Conservation (phyloP, 306 rosid species). For the Biancaea sappan region DNA sequence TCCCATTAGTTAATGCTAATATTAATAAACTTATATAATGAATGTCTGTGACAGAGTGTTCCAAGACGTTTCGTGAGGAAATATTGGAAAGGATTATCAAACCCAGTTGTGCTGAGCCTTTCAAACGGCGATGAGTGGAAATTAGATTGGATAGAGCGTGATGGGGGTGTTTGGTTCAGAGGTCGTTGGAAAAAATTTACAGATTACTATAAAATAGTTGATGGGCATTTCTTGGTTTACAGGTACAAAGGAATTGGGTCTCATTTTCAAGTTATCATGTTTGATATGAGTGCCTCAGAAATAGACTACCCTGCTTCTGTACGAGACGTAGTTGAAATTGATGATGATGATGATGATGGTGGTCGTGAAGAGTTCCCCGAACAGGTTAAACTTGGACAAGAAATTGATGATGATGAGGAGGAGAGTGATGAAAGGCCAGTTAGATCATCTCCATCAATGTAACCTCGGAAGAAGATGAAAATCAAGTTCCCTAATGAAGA, state of each 20-base stretch:
- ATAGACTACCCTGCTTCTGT: neutral
- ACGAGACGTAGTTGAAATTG: too few species aligned
- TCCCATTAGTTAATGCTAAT: too few species aligned
- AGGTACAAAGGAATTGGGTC: neutral
- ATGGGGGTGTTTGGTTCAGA: neutral
- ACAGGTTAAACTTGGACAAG: too few species aligned
- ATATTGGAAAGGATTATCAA: neutral
- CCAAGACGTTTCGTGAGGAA: neutral
- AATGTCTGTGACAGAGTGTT: neutral
- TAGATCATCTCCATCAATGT: too few species aligned
- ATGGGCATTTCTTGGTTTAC: neutral
- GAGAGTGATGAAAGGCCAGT: too few species aligned
- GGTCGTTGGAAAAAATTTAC: neutral
- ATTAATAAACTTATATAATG: too few species aligned
- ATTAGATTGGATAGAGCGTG: neutral
- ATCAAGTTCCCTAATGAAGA: too few species aligned
- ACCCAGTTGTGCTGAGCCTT: neutral
- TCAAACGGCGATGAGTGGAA: neutral
- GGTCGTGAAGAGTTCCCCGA: too few species aligned
- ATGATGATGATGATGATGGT: too few species aligned
- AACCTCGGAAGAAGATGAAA: too few species aligned
- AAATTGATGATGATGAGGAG: too few species aligned
- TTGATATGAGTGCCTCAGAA: neutral
- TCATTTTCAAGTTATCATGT: neutral
- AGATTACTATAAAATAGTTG: neutral